A percentile compares a stretch with the other conserved stretches of the same genome.
These are phyloP conservation scores for sunflower (Helianthus annuus) DNA, from an alignment of 129 eudicot genomes.

Conservation along the genomic window DNA sequence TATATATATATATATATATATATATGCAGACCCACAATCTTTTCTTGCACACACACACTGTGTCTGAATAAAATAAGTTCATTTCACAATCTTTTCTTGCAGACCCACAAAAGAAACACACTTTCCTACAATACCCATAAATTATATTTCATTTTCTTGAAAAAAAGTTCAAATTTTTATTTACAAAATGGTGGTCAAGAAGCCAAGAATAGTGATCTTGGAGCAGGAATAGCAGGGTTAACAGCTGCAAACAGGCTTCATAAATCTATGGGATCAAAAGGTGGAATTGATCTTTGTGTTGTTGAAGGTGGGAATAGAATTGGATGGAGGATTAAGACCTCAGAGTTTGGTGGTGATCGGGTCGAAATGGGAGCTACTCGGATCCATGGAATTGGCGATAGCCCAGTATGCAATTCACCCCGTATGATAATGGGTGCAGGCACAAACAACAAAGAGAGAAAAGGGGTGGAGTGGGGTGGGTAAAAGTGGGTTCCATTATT, in stretches of 20 bases:
- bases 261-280: conserved; percentile 38
- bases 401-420: no score
- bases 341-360: conserved; percentile 82
- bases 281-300: conserved; percentile 56
- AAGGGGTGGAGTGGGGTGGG: no score
- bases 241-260: conserved; percentile 90
- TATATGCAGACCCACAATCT: no score
- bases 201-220: conserved; percentile 82
- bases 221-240: conserved; percentile 92
- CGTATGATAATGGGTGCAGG: no score
- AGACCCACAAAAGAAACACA: background rate
- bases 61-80: conserved; percentile 1
- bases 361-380: conserved; percentile 94
- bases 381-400: conserved; percentile 90
- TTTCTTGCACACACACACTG: conserved; percentile 22
- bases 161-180: background rate
- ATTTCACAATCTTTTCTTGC: conserved; percentile 1
- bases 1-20: no score
- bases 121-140: conserved; percentile 23
- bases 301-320: conserved; percentile 86
- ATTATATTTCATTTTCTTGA: background rate
- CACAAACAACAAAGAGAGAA: no score
- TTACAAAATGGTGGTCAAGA: conserved; percentile 59
- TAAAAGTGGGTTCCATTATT: no score
- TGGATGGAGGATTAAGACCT: conserved; percentile 80